Evolutionary conservation across 495 filamentous ascomycete genomes (phyloP).

Genomic region (Podospora pseudopauciseta): DNA sequence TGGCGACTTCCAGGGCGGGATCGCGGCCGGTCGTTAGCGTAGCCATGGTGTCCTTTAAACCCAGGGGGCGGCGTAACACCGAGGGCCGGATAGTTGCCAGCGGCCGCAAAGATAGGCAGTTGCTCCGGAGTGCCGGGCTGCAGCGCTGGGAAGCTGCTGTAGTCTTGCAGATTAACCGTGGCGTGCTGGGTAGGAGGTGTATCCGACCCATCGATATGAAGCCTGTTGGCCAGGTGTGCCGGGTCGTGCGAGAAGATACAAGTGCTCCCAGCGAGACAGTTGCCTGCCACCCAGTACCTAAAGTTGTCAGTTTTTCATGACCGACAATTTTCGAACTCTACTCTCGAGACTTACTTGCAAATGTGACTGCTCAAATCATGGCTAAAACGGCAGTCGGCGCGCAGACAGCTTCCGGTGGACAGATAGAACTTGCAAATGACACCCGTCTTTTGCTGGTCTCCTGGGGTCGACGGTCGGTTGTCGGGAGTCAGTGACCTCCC

Average conservation of each 20-base stretch:
- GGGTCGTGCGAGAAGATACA: constrained; percentile 99
- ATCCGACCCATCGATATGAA: constrained; percentile 60
- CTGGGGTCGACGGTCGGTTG: constrained; percentile 67
- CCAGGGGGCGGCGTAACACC: constrained; percentile 60
- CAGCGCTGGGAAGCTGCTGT: constrained; percentile 83
- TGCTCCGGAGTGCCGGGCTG: constrained; percentile 61
- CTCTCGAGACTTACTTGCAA: constrained; percentile 76
- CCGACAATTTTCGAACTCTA: not conserved
- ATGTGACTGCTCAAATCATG: constrained; percentile 93
- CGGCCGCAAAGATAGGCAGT: constrained; percentile 47
- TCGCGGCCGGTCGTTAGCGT: constrained; percentile 60
- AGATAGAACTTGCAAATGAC: constrained; percentile 96
- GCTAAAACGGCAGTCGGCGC: constrained; percentile 94
- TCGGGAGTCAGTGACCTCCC: constrained; percentile 85
- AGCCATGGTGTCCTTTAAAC: constrained; percentile 50
- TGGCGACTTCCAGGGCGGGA: constrained; percentile 88
- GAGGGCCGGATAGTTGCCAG: constrained; percentile 48
- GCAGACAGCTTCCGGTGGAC: constrained; percentile 84
- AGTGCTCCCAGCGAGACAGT: constrained; percentile 88
- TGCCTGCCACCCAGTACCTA: constrained; percentile 96
- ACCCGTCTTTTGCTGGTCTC: constrained; percentile 65
- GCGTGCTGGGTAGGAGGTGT: constrained; percentile 57
- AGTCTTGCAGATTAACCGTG: constrained; percentile 81
- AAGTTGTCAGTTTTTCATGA: not conserved
- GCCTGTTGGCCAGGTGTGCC: constrained; percentile 65